Conservation (phyloP, 2,329 filamentous ascomycete species). For the Fusarium clavum region DNA sequence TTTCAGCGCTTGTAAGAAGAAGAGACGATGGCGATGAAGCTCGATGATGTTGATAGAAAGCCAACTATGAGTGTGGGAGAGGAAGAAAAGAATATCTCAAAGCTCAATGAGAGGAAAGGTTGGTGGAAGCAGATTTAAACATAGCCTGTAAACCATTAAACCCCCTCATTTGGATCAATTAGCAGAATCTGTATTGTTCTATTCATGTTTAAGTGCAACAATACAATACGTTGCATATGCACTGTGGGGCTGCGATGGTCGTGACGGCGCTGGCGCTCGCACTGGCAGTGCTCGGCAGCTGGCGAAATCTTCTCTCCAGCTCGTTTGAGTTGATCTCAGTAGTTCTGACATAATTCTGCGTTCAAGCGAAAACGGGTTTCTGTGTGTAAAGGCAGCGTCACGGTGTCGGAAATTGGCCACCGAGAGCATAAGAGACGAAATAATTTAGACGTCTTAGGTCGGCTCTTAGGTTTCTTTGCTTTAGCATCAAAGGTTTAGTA, state of each 20-base stretch:
- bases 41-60: constrained; percentile 1
- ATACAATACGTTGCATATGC: background rate
- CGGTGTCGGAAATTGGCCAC: background rate
- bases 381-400: background rate
- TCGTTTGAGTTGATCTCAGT: background rate
- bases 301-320: background rate
- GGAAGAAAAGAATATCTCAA: background rate
- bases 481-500: background rate
- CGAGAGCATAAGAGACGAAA: background rate
- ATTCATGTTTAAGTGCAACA: constrained; percentile 15
- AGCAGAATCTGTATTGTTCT: constrained; percentile 18
- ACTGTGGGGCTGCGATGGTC: constrained; percentile 3
- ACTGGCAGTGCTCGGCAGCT: background rate
- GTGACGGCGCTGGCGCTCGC: background rate
- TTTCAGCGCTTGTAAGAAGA: background rate
- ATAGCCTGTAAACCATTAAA: background rate
- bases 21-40: background rate
- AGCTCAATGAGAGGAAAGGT: background rate
- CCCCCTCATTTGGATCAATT: background rate
- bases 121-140: background rate
- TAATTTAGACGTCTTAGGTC: background rate
- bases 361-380: too few relatives aligned
- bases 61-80: background rate
- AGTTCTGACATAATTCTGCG: too few relatives aligned
- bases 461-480: background rate